These are phyloP conservation scores for Xylaria acuta DNA, from an alignment of 495 filamentous ascomycete species.

Conservation along the genomic window DNA sequence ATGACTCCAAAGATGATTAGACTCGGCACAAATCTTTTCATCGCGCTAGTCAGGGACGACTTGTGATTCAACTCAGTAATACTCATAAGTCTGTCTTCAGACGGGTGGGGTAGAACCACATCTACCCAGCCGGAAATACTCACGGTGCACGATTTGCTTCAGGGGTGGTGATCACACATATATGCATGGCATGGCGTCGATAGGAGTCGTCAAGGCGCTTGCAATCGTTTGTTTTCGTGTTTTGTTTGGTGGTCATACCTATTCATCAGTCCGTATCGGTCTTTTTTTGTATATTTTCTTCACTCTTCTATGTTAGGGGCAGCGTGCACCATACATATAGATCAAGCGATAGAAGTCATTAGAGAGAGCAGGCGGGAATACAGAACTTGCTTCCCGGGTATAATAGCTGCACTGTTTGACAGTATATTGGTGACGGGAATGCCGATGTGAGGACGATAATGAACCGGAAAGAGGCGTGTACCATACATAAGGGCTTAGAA, in stretches of 20 bases:
- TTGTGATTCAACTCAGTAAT: not conserved
- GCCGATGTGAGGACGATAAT: not conserved
- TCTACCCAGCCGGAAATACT: not conserved
- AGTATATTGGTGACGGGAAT: not conserved
- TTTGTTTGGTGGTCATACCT: not conserved
- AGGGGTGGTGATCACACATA: not conserved
- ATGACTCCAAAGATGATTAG: conserved; percentile 31
- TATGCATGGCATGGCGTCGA: conserved; percentile 24
- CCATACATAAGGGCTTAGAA: not conserved
- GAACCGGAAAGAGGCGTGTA: not conserved
- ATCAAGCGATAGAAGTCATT: not conserved
- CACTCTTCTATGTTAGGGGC: not conserved
- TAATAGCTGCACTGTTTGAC: not conserved
- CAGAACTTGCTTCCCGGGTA: not conserved
- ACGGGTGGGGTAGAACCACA: not conserved
- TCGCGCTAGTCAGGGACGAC: not conserved
- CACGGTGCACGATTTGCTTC: conserved; percentile 5
- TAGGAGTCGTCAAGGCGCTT: not conserved
- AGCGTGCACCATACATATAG: not conserved
- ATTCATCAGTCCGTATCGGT: not conserved
- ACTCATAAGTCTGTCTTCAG: not conserved
- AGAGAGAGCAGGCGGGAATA: not conserved
- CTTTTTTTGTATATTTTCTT: not conserved
- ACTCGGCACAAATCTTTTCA: not conserved
- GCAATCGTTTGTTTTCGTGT: conserved; percentile 14